Evolutionary conservation across 1,284 basidiomycete genomes (phyloP), one percentile per base, ranked within the genome.

Genomic region (Pterulicium gracile): DNA sequence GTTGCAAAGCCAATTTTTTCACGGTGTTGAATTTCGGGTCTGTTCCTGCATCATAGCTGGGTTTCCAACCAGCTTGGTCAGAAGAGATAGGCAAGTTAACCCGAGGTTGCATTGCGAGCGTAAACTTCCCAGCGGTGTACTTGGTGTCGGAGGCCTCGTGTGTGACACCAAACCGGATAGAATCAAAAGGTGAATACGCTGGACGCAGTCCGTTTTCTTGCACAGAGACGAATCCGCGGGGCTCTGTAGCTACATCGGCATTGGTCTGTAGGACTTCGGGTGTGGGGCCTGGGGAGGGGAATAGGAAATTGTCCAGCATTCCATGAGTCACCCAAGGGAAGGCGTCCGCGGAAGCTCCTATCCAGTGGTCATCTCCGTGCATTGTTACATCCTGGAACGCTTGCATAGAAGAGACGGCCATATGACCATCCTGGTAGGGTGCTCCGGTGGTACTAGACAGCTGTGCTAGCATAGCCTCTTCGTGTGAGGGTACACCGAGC

Each of bases 381-480:
- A 7, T 32, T 10, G 27, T 10, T 10, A 7, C 27, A 7, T 7
- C 27, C 27, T 10, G n/a, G n/a, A n/a, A 32, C 7, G 27, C 27
- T 10, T 10, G 27, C 27, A 32, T 10, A 32, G 27, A 32, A 32
- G n/a, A 7, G 7, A 7, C n/a, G 27, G 27, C 7, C 10, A n/a
- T n/a, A 17, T 3, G 21, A 24, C 19, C 14, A 24, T 5, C n/a
- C 42, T 10, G 21, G 19, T 14, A 49, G 61, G 57, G 44, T 55
- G 58, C 18, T 57, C 49, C 14, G 62, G 60, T 24, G 66, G 63
- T 3, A 4, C 57, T 61, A 1, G 64, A 63, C 3, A 64, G 65
- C 12, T 64, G 60, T 15, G 65, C 60, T 2, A 64, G 51, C 34
- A 68, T 54, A 5, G 64, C 64, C 13, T 64, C 60, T 14, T 57